A percentile compares a stretch with the other conserved stretches of the same genome.
phyloP scores from a whole-genome alignment of 2,329 filamentous ascomycete species.

The Pseudonectria foliicola region DNA sequence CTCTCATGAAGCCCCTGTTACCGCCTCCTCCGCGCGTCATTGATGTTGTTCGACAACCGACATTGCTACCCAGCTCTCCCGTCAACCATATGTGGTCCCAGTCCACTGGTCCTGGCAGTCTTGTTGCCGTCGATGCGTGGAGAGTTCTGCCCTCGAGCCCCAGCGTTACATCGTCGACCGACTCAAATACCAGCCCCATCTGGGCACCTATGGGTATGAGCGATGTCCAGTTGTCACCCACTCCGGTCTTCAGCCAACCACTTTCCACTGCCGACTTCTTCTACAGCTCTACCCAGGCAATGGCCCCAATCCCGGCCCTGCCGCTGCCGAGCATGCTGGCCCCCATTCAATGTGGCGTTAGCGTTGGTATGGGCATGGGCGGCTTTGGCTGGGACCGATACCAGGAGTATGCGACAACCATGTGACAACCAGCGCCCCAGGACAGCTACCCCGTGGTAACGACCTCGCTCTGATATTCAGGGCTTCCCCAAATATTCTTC shows the following conservation, averaged over 20 bases:
- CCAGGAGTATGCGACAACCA: conserved; percentile 78
- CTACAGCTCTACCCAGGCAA: conserved; percentile 72
- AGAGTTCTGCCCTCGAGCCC: conserved; percentile 85
- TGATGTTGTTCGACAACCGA: conserved; percentile 80
- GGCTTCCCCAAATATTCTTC: conserved; percentile 25
- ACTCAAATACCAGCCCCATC: conserved; percentile 61
- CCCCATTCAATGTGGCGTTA: conserved; percentile 70
- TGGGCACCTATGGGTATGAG: conserved; percentile 75
- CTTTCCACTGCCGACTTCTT: conserved; percentile 67
- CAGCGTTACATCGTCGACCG: conserved; percentile 63
- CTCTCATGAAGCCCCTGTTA: conserved; percentile 79
- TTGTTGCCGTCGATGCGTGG: conserved; percentile 76
- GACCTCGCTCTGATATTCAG: conserved; percentile 36
- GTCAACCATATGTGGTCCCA: conserved; percentile 77
- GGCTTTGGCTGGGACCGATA: conserved; percentile 81
- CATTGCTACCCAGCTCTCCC: conserved; percentile 77
- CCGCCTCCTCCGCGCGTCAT: conserved; percentile 82
- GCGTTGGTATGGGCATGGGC: conserved; percentile 53
- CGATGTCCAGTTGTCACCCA: conserved; percentile 70
- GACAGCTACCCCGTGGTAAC: conserved; percentile 42
- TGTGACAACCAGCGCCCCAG: conserved; percentile 62
- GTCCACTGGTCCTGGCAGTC: conserved; percentile 53
- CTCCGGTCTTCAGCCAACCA: conserved; percentile 67
- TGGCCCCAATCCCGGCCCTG: conserved; percentile 66
- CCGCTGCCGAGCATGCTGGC: conserved; percentile 82